phyloP scores from a whole-genome alignment of 148 eudicot genomes.

The Rhododendron molle region DNA sequence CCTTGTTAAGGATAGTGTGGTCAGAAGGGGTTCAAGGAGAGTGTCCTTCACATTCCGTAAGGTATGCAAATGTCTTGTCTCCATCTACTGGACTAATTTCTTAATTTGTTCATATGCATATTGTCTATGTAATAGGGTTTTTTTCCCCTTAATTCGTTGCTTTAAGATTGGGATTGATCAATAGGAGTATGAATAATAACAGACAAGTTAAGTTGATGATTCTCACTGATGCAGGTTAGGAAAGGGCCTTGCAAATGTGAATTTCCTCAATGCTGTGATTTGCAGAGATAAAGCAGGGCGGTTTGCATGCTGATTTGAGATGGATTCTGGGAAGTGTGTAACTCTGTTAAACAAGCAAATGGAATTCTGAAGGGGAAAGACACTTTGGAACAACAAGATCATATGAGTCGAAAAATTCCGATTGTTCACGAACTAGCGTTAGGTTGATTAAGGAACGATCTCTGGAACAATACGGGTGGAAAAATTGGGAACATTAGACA shows the following conservation, averaged over 20 bases:
- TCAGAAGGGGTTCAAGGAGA: conserved; percentile 70
- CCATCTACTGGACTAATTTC: background rate
- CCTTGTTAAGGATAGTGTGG: conserved; percentile 53
- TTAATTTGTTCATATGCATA: background rate
- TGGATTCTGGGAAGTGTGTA: background rate
- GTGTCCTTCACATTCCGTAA: conserved; percentile 92
- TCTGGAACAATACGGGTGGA: background rate
- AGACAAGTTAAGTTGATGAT: background rate
- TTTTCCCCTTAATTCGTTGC: background rate
- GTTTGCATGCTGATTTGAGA: background rate
- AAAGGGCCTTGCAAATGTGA: conserved; percentile 65
- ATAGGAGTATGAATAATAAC: background rate
- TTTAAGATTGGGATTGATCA: background rate
- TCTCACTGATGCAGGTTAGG: conserved; percentile 49
- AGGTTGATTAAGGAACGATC: background rate
- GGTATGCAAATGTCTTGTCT: conserved; percentile 33
- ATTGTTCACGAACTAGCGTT: background rate
- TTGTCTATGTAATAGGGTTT: background rate
- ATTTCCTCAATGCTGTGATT: conserved; percentile 64
- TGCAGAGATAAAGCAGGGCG: conserved; percentile 31
- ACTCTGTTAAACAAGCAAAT: background rate
- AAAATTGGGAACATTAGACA: background rate
- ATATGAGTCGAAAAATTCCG: background rate
- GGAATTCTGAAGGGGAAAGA: background rate
- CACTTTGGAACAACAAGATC: background rate